Conservation (phyloP, 2,329 filamentous ascomycete species). For the Cladosporium sphaerospermum region DNA sequence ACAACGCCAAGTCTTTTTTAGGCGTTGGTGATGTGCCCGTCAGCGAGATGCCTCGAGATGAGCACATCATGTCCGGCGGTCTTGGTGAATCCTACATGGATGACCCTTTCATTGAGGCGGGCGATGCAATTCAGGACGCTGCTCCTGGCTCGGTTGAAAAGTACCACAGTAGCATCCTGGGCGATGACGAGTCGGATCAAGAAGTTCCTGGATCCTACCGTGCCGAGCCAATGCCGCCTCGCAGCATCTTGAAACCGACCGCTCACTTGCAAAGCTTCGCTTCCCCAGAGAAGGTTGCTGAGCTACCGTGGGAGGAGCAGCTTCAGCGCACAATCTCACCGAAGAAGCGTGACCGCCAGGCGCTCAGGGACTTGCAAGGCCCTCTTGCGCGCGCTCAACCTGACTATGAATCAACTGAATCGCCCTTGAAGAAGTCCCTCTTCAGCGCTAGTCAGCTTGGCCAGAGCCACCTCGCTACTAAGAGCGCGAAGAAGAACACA, state of each 20-base stretch:
- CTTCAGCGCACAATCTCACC: slow-evolving; percentile 91
- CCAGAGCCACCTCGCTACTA: slow-evolving; percentile 28
- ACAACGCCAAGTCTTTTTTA: not conserved
- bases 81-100: slow-evolving; percentile 19
- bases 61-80: slow-evolving; percentile 29
- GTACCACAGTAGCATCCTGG: slow-evolving; percentile 26
- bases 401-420: slow-evolving; percentile 26
- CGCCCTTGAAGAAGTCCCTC: slow-evolving; percentile 74
- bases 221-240: slow-evolving; percentile 57
- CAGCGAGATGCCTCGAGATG: slow-evolving; percentile 37
- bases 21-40: slow-evolving; percentile 45
- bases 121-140: slow-evolving; percentile 26
- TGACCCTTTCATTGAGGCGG: slow-evolving; percentile 21
- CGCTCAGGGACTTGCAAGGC: slow-evolving; percentile 59
- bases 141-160: slow-evolving; percentile 23
- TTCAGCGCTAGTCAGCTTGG: slow-evolving; percentile 58
- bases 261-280: slow-evolving; percentile 29
- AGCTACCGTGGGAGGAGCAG: slow-evolving; percentile 89
- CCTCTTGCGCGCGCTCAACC: slow-evolving; percentile 49
- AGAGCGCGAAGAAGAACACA: slow-evolving; percentile 26
- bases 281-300: slow-evolving; percentile 51
- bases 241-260: slow-evolving; percentile 44
- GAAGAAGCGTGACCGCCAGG: slow-evolving; percentile 79
- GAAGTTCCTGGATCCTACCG: slow-evolving; percentile 74
- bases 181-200: slow-evolving; percentile 62